These are phyloP conservation scores for Globisporangium paddicum DNA, from an alignment of 352 stramenopile species.

Conservation along the genomic window DNA sequence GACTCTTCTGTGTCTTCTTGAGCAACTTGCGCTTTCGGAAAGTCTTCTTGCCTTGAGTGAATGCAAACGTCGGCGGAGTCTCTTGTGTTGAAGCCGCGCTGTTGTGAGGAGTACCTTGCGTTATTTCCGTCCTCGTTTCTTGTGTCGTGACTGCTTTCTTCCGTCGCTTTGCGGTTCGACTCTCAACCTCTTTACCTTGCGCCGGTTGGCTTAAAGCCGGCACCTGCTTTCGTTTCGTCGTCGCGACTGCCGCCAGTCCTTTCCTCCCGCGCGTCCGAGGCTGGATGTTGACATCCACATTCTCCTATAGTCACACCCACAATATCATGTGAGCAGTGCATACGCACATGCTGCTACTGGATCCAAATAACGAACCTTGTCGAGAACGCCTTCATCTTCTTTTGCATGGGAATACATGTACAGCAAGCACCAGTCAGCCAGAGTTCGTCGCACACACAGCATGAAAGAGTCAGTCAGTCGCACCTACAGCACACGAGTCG, in stretches of 20 bases:
- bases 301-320: conserved; percentile 7
- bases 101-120: conserved; percentile 3
- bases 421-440: not conserved
- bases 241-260: not conserved
- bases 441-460: not conserved
- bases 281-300: conserved; percentile 4
- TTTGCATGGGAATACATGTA: not conserved
- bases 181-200: not conserved
- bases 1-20: conserved; percentile 22
- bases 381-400: not conserved
- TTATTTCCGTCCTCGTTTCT: not conserved
- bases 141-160: not conserved
- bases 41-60: conserved; percentile 35
- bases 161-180: conserved; percentile 1
- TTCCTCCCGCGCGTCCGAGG: not conserved
- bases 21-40: conserved; percentile 37
- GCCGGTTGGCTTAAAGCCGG: not conserved
- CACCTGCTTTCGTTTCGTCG: not conserved
- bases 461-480: conserved; percentile 7
- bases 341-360: no score
- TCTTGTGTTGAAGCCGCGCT: conserved; percentile 21
- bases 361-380: not conserved
- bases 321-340: not conserved
- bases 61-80: conserved; percentile 48
- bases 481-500: conserved; percentile 25